phyloP scores from a whole-genome alignment of 1,139 yeast genomes.

The Lodderomyces oxycetoniae region DNA sequence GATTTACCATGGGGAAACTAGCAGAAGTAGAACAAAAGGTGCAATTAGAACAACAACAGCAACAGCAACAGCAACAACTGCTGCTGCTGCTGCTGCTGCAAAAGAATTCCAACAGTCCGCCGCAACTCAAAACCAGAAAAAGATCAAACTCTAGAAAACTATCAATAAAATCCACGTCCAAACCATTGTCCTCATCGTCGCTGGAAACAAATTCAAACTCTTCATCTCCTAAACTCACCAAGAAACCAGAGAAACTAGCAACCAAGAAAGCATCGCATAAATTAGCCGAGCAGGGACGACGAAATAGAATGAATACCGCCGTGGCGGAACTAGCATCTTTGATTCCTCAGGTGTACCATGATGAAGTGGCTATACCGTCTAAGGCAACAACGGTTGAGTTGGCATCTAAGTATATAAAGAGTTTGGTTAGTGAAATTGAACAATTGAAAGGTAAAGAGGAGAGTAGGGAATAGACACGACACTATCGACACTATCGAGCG shows the following conservation, averaged over 20 bases:
- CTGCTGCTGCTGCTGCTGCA: not conserved
- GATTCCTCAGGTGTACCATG: conserved; percentile 61
- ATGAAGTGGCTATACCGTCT: conserved; percentile 60
- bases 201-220: conserved; percentile 16
- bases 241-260: conserved; percentile 25
- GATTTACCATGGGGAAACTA: conserved; percentile 46
- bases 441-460: conserved; percentile 5
- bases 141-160: conserved; percentile 6
- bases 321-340: conserved; percentile 66
- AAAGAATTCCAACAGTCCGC: too few relatives aligned
- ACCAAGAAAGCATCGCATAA: conserved; percentile 79
- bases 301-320: conserved; percentile 87
- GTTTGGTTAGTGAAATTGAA: conserved; percentile 24
- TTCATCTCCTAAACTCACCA: conserved; percentile 18
- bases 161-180: conserved; percentile 3
- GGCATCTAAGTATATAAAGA: conserved; percentile 66
- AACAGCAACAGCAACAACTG: not conserved
- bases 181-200: conserved; percentile 16
- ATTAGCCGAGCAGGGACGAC: conserved; percentile 91
- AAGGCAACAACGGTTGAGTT: conserved; percentile 94
- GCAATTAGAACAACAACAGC: conserved; percentile 1
- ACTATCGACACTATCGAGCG: too few relatives aligned
- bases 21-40: conserved; percentile 29
- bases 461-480: too few relatives aligned
- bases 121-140: conserved; percentile 5